Percentiles rank a stretch among this genome's conserved stretches.
Evolutionary conservation across 2,329 filamentous ascomycete genomes (phyloP).

Genomic region (Ophiostoma populinum): DNA sequence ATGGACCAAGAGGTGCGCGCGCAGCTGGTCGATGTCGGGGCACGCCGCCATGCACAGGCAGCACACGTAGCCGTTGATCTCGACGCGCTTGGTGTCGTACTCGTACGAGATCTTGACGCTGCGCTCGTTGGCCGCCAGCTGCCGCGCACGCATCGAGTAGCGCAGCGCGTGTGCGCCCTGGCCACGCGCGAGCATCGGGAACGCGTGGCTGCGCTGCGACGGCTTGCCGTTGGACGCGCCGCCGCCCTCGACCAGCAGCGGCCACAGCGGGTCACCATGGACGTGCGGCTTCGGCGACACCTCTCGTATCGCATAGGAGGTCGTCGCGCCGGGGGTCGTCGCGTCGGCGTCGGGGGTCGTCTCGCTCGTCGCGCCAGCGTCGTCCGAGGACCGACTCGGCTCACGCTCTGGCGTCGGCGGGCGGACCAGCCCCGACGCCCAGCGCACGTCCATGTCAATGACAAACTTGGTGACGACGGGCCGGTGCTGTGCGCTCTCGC

Average conservation of each 20-base stretch:
- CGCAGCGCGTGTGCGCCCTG: no score
- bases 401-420: conserved; percentile 17
- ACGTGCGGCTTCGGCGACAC: no score
- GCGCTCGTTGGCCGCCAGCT: conserved; percentile 13
- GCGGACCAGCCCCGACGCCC: conserved; percentile 24
- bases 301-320: no score
- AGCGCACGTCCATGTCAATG: conserved; percentile 31
- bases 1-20: conserved; percentile 31
- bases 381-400: conserved; percentile 26
- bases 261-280: no score
- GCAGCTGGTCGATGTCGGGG: conserved; percentile 28
- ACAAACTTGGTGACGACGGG: conserved; percentile 24
- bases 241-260: no score
- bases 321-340: no score
- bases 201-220: neutral
- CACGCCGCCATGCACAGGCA: conserved; percentile 31
- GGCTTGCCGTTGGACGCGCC: no score
- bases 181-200: no score
- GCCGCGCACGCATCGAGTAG: conserved; percentile 14
- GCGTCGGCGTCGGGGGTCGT: no score
- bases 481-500: conserved; percentile 17
- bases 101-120: conserved; percentile 17
- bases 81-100: conserved; percentile 26
- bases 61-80: conserved; percentile 32
- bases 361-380: conserved; percentile 22